Evolutionary conservation across 495 filamentous ascomycete species (phyloP).

Genomic region (Podospora conica): DNA sequence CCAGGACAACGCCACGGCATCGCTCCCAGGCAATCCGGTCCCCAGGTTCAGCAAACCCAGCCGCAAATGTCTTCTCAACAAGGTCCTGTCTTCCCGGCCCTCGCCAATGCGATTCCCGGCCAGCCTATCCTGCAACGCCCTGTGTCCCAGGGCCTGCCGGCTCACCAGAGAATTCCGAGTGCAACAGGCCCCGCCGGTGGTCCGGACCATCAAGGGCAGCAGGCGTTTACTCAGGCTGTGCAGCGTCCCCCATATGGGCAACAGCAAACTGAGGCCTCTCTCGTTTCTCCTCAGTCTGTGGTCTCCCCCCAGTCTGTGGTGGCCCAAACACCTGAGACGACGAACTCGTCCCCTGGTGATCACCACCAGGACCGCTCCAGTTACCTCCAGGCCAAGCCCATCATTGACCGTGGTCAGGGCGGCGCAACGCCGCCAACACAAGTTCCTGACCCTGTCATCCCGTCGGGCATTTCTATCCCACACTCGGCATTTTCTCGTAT

Average conservation of each 20-base stretch:
- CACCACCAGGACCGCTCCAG: neutral
- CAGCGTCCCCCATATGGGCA: neutral
- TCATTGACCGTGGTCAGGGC: conserved; percentile 2
- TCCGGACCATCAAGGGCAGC: neutral
- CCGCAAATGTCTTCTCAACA: conserved; percentile 15
- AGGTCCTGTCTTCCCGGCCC: neutral
- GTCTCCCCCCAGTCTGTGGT: neutral
- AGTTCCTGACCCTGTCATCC: conserved; percentile 7
- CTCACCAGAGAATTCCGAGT: neutral
- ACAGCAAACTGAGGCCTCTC: neutral
- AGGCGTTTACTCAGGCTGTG: neutral
- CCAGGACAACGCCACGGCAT: neutral
- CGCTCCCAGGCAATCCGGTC: neutral
- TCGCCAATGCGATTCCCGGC: neutral
- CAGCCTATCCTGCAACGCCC: conserved; percentile 6
- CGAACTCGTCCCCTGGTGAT: neutral
- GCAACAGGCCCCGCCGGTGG: neutral
- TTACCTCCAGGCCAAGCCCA: neutral
- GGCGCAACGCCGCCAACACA: conserved; percentile 12
- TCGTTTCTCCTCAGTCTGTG: neutral
- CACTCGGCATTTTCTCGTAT: conserved; percentile 16
- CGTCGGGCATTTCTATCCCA: conserved; percentile 15
- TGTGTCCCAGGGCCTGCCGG: neutral
- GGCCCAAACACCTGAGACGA: neutral
- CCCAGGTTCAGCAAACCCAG: neutral